These are phyloP conservation scores for Penicillium aurantiogriseum DNA, from an alignment of 2,329 filamentous ascomycete species.

Conservation along the genomic window DNA sequence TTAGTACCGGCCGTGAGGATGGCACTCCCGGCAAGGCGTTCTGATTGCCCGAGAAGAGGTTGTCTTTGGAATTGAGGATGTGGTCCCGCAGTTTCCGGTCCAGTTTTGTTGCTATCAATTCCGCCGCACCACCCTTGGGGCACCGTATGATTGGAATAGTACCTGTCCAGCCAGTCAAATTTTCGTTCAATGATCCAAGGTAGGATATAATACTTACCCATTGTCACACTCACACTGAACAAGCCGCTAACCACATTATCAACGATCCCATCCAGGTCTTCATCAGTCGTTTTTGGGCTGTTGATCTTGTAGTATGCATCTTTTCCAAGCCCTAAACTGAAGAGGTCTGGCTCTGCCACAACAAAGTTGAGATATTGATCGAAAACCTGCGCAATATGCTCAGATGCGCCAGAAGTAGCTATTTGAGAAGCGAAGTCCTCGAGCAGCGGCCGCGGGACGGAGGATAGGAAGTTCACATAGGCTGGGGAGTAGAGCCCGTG, in stretches of 20 bases:
- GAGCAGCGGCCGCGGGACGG: conserved; percentile 81
- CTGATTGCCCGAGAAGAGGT: conserved; percentile 74
- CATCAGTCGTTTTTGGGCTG: conserved; percentile 84
- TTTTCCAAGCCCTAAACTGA: conserved; percentile 89
- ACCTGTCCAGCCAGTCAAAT: conserved; percentile 50
- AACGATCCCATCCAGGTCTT: conserved; percentile 80
- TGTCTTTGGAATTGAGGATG: conserved; percentile 95
- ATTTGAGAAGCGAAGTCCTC: conserved; percentile 94
- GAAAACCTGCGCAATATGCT: conserved; percentile 86
- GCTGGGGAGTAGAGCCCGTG: conserved; percentile 87
- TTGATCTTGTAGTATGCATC: conserved; percentile 96
- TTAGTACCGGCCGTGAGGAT: conserved; percentile 78
- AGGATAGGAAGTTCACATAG: conserved; percentile 96
- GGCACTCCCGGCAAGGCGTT: conserved; percentile 64
- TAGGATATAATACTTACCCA: conserved; percentile 61
- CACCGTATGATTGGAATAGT: conserved; percentile 94
- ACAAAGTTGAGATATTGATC: conserved; percentile 98
- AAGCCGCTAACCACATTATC: conserved; percentile 91
- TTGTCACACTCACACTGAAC: conserved; percentile 98
- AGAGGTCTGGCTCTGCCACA: conserved; percentile 90
- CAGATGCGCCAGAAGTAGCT: conserved; percentile 77
- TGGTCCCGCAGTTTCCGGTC: conserved; percentile 96
- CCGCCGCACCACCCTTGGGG: conserved; percentile 86
- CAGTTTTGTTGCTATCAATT: conserved; percentile 89
- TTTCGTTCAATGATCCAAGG: background rate